Evolutionary conservation across 352 stramenopile genomes (phyloP), one percentile per base, ranked within the genome.

Genomic region (Phytophthora colocasiae): DNA sequence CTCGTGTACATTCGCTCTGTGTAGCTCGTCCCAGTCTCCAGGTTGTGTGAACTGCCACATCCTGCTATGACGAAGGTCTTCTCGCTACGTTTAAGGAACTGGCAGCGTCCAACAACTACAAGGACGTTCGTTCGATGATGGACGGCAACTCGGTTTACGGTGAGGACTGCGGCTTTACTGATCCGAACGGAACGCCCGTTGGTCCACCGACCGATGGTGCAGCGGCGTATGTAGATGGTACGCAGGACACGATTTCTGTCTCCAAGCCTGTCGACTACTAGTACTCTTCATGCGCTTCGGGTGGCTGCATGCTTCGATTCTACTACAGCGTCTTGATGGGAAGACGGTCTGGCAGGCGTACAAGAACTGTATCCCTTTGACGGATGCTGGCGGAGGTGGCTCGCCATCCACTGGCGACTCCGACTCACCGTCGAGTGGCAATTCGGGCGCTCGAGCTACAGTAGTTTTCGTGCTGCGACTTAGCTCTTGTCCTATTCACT

Each of bases 281-380:
- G n/a, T 76, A 78, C 44, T 78, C 71, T 39, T 65, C 51, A 27
- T 79, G 71, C 39, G 50, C 60, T 3, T 47, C 62, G 14, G 44
- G 52, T 6, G 69, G 69, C 5, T 79, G 71, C 45, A 68, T 77
- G 63, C 38, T 77, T 1, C 58, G 67, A 0, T 80, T 77, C 57
- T 77, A 0, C 27, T 77, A 15, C 67, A 80, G 41, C 55, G 56
- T 51, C 41, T 75, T 10, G 51, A 74, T 19, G 44, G 58, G 19
- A 54, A 73, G 48, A 58, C 58, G 17, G 43, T 61, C 10, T 76
- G 71, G 71, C 63, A 80, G 40, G 58, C 59, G 7, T 80, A 80
- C 67, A 80, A 74, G 55, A 71, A 78, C 34, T 78, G 69, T 45
- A 67, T 74, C n/a, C 64, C 69, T 3, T 47, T 77, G 17, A 61